Percentiles rank a stretch among this genome's conserved stretches.
These are phyloP conservation scores for Collybiopsis luxurians DNA, from an alignment of 768 basidiomycete species.

Conservation along the genomic window DNA sequence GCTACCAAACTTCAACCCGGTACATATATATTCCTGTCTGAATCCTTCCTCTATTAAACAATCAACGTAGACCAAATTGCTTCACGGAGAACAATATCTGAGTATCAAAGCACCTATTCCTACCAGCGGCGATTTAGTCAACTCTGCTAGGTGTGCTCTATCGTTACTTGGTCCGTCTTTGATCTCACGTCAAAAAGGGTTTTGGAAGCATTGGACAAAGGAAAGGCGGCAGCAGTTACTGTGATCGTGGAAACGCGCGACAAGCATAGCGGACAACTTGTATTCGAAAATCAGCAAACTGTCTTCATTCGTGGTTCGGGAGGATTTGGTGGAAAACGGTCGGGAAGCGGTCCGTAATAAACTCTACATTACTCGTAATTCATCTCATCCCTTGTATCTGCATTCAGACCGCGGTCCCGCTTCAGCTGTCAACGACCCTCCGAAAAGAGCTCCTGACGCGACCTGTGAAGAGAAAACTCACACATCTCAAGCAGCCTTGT, in stretches of 20 bases:
- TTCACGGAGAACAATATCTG: conserved; percentile 97
- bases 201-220: conserved; percentile 84
- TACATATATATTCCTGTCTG: conserved; percentile 24
- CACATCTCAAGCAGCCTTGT: conserved; percentile 82
- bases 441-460: conserved; percentile 81
- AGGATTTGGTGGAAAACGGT: conserved; percentile 93
- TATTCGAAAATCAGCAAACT: conserved; percentile 93
- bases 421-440: conserved; percentile 75
- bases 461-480: conserved; percentile 87
- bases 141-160: conserved; percentile 58
- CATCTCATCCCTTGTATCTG: not conserved
- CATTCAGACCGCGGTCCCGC: conserved; percentile 83
- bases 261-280: conserved; percentile 67
- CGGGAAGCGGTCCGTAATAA: conserved; percentile 60
- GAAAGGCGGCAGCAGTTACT: conserved; percentile 92
- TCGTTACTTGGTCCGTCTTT: not conserved
- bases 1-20: conserved; percentile 94
- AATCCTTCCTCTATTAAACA: not conserved
- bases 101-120: conserved; percentile 86
- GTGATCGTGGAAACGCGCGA: conserved; percentile 77
- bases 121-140: conserved; percentile 77
- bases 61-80: conserved; percentile 73
- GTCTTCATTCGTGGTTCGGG: conserved; percentile 91
- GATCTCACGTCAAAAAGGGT: conserved; percentile 41
- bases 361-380: not conserved